Evolutionary conservation across 805 yeast species (phyloP).

Genomic region (Metschnikowia matae): DNA sequence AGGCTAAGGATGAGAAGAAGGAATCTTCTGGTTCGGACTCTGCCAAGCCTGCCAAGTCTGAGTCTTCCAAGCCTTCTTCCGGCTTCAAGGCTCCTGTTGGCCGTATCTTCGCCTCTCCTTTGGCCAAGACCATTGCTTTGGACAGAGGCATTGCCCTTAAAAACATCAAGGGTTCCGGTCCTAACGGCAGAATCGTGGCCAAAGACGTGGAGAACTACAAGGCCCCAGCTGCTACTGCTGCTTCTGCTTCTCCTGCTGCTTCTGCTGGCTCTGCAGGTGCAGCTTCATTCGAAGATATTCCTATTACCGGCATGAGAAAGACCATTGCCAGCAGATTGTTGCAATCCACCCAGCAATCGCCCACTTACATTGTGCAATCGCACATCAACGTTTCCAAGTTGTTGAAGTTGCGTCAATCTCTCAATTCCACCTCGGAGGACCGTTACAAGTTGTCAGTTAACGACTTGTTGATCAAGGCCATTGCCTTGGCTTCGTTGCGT

Average conservation of each 20-base stretch:
- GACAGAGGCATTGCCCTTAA: slow-evolving; percentile 88
- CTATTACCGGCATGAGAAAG: slow-evolving; percentile 88
- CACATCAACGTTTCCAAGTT: slow-evolving; percentile 83
- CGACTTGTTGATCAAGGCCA: slow-evolving; percentile 91
- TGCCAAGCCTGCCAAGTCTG: slow-evolving; percentile 26
- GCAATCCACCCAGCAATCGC: slow-evolving; percentile 80
- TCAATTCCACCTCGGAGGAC: slow-evolving; percentile 81
- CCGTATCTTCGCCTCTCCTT: slow-evolving; percentile 90
- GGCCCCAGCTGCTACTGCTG: slow-evolving; percentile 40
- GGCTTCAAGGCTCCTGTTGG: slow-evolving; percentile 41
- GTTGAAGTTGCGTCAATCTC: slow-evolving; percentile 84
- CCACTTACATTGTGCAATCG: slow-evolving; percentile 90
- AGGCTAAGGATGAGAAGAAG: slow-evolving; percentile 23
- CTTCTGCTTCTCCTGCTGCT: slow-evolving; percentile 33
- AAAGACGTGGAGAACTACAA: slow-evolving; percentile 78
- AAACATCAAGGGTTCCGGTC: slow-evolving; percentile 88
- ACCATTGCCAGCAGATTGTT: slow-evolving; percentile 86
- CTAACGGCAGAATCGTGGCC: slow-evolving; percentile 89
- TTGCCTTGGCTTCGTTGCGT: slow-evolving; percentile 82
- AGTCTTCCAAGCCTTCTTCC: slow-evolving; percentile 23
- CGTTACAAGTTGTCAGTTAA: slow-evolving; percentile 88
- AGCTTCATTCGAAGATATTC: slow-evolving; percentile 72
- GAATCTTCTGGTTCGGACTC: slow-evolving; percentile 18
- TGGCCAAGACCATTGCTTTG: slow-evolving; percentile 88
- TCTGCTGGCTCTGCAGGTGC: slow-evolving; percentile 46